phyloP scores from a whole-genome alignment of 2,329 filamentous ascomycete genomes.

The Sporothrix curviconia region DNA sequence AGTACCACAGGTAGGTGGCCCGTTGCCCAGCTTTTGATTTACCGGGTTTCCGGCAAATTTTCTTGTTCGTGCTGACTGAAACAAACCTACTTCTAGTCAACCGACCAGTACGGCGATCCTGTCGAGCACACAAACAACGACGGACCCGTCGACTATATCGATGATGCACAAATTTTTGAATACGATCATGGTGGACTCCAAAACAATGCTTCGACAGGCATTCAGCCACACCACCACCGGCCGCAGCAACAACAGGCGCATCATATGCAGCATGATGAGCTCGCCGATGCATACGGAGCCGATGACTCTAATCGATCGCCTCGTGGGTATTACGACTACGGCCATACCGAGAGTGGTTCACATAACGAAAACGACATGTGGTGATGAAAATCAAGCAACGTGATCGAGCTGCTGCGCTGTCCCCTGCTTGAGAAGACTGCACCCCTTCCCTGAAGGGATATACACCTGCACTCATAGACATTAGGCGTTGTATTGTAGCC shows the following conservation, averaged over 20 bases:
- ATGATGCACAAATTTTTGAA: slow-evolving; percentile 30
- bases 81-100: slow-evolving; percentile 10
- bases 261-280: not conserved
- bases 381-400: slow-evolving; percentile 17
- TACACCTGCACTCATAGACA: no score
- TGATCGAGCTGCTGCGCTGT: no score
- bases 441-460: no score
- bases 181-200: slow-evolving; percentile 26
- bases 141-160: slow-evolving; percentile 25
- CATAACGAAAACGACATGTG: slow-evolving; percentile 22
- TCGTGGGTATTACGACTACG: slow-evolving; percentile 23
- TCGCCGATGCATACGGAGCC: not conserved
- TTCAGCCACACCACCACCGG: not conserved
- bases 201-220: not conserved
- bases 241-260: not conserved
- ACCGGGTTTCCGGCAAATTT: not conserved
- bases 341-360: slow-evolving; percentile 16
- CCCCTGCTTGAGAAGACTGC: no score
- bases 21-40: not conserved
- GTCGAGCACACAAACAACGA: slow-evolving; percentile 20
- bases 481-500: no score
- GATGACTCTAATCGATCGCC: not conserved
- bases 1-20: slow-evolving; percentile 30
- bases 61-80: not conserved
- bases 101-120: slow-evolving; percentile 27